These are phyloP conservation scores for Phialocephala sp. DNA, from an alignment of 2,329 filamentous ascomycete genomes.

Conservation along the genomic window DNA sequence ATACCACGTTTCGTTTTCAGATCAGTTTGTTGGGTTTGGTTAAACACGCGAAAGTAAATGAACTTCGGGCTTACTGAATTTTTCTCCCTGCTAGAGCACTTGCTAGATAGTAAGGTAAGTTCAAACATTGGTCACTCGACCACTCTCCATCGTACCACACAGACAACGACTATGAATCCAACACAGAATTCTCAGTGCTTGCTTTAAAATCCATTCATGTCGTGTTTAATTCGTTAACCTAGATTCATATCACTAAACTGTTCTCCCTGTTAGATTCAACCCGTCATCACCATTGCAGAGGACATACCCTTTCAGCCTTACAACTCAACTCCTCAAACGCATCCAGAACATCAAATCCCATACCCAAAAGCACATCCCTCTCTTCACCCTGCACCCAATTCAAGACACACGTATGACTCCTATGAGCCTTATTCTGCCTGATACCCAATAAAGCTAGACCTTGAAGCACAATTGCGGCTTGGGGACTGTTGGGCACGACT, in stretches of 20 bases:
- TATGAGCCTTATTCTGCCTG: constrained; percentile 68
- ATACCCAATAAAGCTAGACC: constrained; percentile 69
- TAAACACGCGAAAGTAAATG: too few species aligned
- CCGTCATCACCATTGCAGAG: background rate
- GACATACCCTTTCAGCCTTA: constrained; percentile 59
- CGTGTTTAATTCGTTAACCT: background rate
- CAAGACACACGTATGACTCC: constrained; percentile 61
- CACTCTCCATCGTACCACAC: background rate
- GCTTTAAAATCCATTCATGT: background rate
- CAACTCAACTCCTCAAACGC: constrained; percentile 81
- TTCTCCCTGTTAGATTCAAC: background rate
- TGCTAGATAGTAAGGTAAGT: background rate
- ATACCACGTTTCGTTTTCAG: too few species aligned
- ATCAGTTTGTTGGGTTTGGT: too few species aligned
- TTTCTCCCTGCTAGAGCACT: too few species aligned
- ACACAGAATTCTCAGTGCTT: background rate
- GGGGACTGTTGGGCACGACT: constrained; percentile 66
- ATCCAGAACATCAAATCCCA: constrained; percentile 82
- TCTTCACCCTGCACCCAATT: constrained; percentile 49
- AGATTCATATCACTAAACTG: constrained; percentile 12
- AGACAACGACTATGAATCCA: background rate
- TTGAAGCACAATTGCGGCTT: constrained; percentile 68
- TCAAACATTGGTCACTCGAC: background rate
- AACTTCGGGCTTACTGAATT: too few species aligned
- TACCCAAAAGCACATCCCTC: constrained; percentile 70